Evolutionary conservation across 2,329 filamentous ascomycete genomes (phyloP).

Genomic region (Phaeosphaeria sp.): DNA sequence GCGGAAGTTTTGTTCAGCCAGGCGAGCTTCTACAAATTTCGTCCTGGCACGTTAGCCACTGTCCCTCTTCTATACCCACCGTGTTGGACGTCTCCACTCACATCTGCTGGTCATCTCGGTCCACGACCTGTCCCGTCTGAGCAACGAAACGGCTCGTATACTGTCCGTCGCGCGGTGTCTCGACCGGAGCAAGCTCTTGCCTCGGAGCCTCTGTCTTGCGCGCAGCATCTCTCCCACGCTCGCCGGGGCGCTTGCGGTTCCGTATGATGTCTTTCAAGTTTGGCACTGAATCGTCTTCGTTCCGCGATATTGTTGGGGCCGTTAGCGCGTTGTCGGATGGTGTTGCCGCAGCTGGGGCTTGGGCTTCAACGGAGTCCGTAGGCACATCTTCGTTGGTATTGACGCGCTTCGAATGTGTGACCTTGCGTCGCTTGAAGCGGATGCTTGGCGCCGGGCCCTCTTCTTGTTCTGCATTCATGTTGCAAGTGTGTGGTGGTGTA

Average conservation of each 20-base stretch:
- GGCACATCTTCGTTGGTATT: constrained; percentile 20
- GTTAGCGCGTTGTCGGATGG: constrained; percentile 6
- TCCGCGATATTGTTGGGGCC: background rate
- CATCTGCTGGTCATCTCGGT: constrained; percentile 76
- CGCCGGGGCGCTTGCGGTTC: constrained; percentile 37
- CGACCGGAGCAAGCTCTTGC: constrained; percentile 23
- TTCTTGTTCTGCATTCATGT: constrained; percentile 24
- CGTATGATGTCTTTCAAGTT: constrained; percentile 42
- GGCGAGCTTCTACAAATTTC: constrained; percentile 82
- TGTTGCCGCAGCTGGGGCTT: constrained; percentile 14
- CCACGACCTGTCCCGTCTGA: constrained; percentile 72
- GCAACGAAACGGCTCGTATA: constrained; percentile 67
- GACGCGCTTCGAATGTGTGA: constrained; percentile 30
- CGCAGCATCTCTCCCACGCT: constrained; percentile 27
- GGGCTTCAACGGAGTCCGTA: background rate
- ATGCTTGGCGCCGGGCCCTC: constrained; percentile 21
- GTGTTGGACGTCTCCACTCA: constrained; percentile 58
- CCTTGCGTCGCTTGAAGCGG: constrained; percentile 44
- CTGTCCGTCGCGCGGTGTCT: constrained; percentile 23
- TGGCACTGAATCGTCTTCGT: constrained; percentile 27
- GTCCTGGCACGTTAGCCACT: constrained; percentile 76
- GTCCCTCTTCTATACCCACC: constrained; percentile 2
- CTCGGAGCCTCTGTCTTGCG: constrained; percentile 25
- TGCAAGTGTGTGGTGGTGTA: constrained; percentile 1
- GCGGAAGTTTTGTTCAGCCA: constrained; percentile 63